Percentiles rank a stretch among this genome's conserved stretches.
Evolutionary conservation across 1,284 basidiomycete species (phyloP).

Genomic region (Malassezia dermatis): DNA sequence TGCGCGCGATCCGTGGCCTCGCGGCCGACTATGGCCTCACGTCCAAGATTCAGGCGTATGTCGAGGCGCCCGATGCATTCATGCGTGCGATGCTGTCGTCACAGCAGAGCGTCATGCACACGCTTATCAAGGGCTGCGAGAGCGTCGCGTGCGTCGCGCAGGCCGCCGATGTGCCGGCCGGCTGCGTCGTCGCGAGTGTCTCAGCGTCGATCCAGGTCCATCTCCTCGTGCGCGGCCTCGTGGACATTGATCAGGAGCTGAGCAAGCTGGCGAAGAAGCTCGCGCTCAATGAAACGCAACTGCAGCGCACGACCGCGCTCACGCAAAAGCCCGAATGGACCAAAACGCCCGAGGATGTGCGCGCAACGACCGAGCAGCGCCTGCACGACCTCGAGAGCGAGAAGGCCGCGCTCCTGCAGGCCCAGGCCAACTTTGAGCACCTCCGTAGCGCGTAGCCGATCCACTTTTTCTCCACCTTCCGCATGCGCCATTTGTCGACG

Average conservation of each 20-base stretch:
- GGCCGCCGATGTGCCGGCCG: slow-evolving; percentile 60
- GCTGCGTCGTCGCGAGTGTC: slow-evolving; percentile 67
- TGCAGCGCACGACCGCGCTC: slow-evolving; percentile 27
- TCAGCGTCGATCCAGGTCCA: slow-evolving; percentile 30
- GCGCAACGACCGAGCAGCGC: slow-evolving; percentile 27
- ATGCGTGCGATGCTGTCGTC: slow-evolving; percentile 53
- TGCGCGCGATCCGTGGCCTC: slow-evolving; percentile 72
- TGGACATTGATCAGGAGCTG: slow-evolving; percentile 41
- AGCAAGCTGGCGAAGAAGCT: slow-evolving; percentile 42
- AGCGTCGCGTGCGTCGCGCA: slow-evolving; percentile 57
- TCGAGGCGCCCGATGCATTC: slow-evolving; percentile 61
- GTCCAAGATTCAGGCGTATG: slow-evolving; percentile 75
- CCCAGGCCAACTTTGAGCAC: slow-evolving; percentile 37
- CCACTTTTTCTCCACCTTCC: not conserved
- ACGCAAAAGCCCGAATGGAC: slow-evolving; percentile 37
- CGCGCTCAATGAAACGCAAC: slow-evolving; percentile 29
- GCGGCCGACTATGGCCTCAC: slow-evolving; percentile 84
- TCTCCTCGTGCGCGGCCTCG: slow-evolving; percentile 34
- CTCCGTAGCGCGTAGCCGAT: slow-evolving; percentile 14
- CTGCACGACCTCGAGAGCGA: slow-evolving; percentile 30
- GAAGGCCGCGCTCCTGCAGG: slow-evolving; percentile 26
- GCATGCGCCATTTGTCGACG: slow-evolving; percentile 13
- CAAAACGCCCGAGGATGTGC: slow-evolving; percentile 39
- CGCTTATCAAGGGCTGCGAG: slow-evolving; percentile 82
- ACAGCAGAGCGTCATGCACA: slow-evolving; percentile 65